Base-by-base conservation (phyloP, 352 stramenopile species). In the Phytophthora idaei region DNA sequence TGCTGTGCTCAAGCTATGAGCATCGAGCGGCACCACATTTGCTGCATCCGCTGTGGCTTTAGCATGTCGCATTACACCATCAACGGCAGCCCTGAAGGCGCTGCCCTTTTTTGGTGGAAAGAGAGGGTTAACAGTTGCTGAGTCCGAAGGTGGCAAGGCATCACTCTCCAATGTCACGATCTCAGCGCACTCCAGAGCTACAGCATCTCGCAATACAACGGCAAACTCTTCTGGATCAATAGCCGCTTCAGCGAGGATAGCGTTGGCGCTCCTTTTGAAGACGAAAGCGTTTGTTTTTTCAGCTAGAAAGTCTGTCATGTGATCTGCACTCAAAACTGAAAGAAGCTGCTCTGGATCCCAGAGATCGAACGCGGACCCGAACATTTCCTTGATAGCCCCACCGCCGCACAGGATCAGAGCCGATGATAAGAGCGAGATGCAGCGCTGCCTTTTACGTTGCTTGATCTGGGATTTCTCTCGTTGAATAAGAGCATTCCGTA, bases 391-490 rank as follows among this genome's bases (percentile, higher is more conserved):
- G 6, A 66, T 47, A 7, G 47, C 28, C 1, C 11, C 37, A 14
- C 58, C 58, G 7, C 58, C 58, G 21, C 58, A 66, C 58, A 66
- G 44, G 15, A 59, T 41, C 41, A 66, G 17, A 3, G 58, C 49
- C 1, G 27, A 37, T 1, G 58, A 66, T 1, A 60, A 3, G 29
- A 59, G 37, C 17, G 58, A 65, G 21, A 65, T 46, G 48, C 27
- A 42, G 8, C 58, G 58, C 12, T 53, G 45, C 8, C 58, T 39
- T 25, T 34, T 12, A 4, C 41, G 39, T 21, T 41, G 37, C 2
- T 47, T 53, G 5, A 42, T 59, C 21, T 39, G 15, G 42, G 8
- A 14, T 25, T 59, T 14, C n/a, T 66, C 49, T 15, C 31, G 36
- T 2, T 66, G 17, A 5, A 66, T 55, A 15, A 66, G 41, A n/a